Base-by-base conservation (phyloP, 176 grass and related monocot genomes). In the Carex myosuroides region DNA sequence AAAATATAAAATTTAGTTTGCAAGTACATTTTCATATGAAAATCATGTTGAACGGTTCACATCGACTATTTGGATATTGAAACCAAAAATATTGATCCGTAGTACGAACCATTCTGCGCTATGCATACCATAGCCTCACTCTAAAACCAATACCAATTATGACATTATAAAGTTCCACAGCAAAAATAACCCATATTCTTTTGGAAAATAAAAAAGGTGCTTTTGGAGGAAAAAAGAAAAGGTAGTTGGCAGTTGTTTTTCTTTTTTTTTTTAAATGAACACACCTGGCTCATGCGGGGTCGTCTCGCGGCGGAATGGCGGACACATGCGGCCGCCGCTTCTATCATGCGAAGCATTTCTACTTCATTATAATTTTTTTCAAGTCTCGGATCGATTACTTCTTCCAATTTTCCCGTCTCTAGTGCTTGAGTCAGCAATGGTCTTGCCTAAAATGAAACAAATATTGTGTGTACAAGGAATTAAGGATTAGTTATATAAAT, bases 301-400 rank as follows among this genome's bases (percentile, higher is more conserved):
- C 94, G 93, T 74, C 85, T 90, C 12, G 94, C 86, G 39, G 92
- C 88, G 0, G 94, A 92, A 50, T 97, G 89, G 12, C 92, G 94
- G 39, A 92, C 85, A 39, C 94, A 97, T 35, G 92, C 90, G 22
- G 92, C 92, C 4, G 92, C 92, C 67, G 94, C 87, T 90, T 92
- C 92, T 41, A 97, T 91, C 94, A 97, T 97, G 9, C 84, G 94
- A 83, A 94, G 85, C 87, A 97, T 92, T 85, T 97, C 94, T 1
- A 79, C 84, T 64, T 94, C 84, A 30, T 92, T 87, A 57, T 90
- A 90, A 53, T 94, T 94, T 18, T 68, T 88, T 52, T 87, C 85
- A 42, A 97, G 88, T 86, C 85, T 89, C 8, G 85, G 81, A 32
- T 97, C 94, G 3, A 89, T 79, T n/a, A 97, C 72, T 60, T 65